Percentiles rank a stretch among this genome's conserved stretches.
Conservation (phyloP, 345 rosid species). For the Eucalyptus tenuipes region DNA sequence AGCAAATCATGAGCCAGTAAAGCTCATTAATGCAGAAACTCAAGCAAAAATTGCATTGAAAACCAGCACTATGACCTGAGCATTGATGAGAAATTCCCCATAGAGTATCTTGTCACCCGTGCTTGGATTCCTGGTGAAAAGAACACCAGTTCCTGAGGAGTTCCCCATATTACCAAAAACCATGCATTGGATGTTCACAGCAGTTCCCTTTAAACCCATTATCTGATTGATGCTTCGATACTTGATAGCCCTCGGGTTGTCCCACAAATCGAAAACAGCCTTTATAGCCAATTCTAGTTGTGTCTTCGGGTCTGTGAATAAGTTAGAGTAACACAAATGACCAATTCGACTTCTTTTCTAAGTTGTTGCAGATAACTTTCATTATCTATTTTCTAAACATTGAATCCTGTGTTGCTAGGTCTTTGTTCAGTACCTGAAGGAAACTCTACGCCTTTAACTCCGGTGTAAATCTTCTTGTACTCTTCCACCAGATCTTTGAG, state of each 20-base stretch:
- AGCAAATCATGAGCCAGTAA: neutral
- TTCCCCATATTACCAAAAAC: constrained; percentile 96
- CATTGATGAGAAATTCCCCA: constrained; percentile 87
- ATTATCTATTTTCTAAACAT: neutral
- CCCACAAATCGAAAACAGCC: constrained; percentile 96
- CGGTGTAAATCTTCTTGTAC: constrained; percentile 66
- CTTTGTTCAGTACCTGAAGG: constrained; percentile 57
- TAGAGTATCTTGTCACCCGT: constrained; percentile 85
- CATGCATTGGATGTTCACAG: constrained; percentile 92
- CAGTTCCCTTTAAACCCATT: constrained; percentile 79
- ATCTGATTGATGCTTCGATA: constrained; percentile 87
- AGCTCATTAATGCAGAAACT: neutral
- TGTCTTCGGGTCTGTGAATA: constrained; percentile 51
- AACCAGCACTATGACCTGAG: constrained; percentile 44
- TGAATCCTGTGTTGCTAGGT: neutral
- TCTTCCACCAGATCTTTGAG: constrained; percentile 76
- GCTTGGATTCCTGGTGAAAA: constrained; percentile 93
- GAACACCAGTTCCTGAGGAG: constrained; percentile 90
- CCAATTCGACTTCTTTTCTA: neutral
- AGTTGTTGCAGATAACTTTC: neutral
- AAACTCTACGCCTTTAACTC: constrained; percentile 54
- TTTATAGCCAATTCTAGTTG: constrained; percentile 56
- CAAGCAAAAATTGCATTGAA: neutral
- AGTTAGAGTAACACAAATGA: neutral
- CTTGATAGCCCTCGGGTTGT: constrained; percentile 73